phyloP scores from a whole-genome alignment of 73 alveolate species.

The Stentor roeselii region DNA sequence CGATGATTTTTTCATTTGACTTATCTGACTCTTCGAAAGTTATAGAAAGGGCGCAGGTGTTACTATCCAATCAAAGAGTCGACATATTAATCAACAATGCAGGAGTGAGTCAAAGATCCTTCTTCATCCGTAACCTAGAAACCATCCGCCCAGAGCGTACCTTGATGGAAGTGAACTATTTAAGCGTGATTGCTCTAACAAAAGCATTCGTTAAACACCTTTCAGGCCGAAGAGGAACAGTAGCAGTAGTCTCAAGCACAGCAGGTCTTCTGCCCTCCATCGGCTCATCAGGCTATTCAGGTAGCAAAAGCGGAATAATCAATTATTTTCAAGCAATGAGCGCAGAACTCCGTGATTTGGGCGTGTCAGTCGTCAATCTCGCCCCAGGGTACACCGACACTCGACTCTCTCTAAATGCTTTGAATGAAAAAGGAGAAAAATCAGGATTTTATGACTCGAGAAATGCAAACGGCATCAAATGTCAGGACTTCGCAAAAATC shows the following conservation, averaged over 20 bases:
- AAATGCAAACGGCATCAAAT: constrained; percentile 24
- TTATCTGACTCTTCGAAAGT: neutral
- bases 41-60: neutral
- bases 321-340: constrained; percentile 32
- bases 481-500: constrained; percentile 26
- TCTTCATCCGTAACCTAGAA: neutral
- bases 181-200: constrained; percentile 29
- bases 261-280: constrained; percentile 35
- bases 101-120: constrained; percentile 31
- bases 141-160: neutral
- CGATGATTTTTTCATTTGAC: neutral
- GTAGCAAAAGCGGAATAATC: constrained; percentile 24
- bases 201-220: constrained; percentile 11
- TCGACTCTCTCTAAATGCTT: constrained; percentile 26
- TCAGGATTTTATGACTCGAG: constrained; percentile 8
- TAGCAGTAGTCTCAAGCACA: constrained; percentile 27
- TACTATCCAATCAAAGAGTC: neutral
- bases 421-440: constrained; percentile 14
- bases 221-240: constrained; percentile 8
- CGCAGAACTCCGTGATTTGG: constrained; percentile 13
- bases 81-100: constrained; percentile 37
- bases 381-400: constrained; percentile 38
- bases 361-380: too few species aligned
- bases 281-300: constrained; percentile 28
- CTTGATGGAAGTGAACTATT: constrained; percentile 26